Base-by-base conservation (phyloP, 305 asterid species). In the Fraxinus ornus region DNA sequence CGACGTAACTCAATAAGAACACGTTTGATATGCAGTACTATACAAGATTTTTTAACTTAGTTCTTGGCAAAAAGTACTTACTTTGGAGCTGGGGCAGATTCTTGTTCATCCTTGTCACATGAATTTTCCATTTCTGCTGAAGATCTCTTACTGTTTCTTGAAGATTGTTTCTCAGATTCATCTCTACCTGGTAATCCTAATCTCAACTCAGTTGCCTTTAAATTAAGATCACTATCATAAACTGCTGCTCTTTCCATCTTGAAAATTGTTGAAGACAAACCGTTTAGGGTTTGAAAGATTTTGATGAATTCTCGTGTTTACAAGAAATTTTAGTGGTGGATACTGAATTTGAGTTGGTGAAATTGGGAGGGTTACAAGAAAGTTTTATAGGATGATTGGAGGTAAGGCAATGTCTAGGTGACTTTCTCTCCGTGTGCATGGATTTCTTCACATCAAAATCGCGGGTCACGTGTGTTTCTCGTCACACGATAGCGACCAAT, bases 171-270 rank as follows among this genome's bases (percentile, higher is more conserved):
- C 35, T 86, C 87, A 8, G 82, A 57, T 74, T 87, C 89, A n/a
- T 90, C 89, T 52, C 80, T 79, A 62, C 93, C 93, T 13, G 93
- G 91, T 17, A 90, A 76, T 6, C 90, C 90, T 84, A 90, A 82
- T 78, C 88, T 85, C 3, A 89, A 75, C 81, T 88, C 91, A 3
- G 91, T 88, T 7, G 89, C 95, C 83, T 90, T 84, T n/a, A 93
- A 90, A 84, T 92, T 91, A 2, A 90, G 86, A 76, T 78, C 90
- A 26, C 52, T 84, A 2, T 83, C 87, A 75, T 13, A n/a, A 5
- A 83, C 79, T 32, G 79, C 15, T 55, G 86, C 12, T 17, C 79
- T 86, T 35, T 89, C 91, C 91, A 89, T 90, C 79, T 80, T 57
- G 68, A 57, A 57, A 17, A n/a, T 57, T 57, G 68, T 57, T 57